Evolutionary conservation across 768 basidiomycete species (phyloP).

Genomic region (Russula olivacea): DNA sequence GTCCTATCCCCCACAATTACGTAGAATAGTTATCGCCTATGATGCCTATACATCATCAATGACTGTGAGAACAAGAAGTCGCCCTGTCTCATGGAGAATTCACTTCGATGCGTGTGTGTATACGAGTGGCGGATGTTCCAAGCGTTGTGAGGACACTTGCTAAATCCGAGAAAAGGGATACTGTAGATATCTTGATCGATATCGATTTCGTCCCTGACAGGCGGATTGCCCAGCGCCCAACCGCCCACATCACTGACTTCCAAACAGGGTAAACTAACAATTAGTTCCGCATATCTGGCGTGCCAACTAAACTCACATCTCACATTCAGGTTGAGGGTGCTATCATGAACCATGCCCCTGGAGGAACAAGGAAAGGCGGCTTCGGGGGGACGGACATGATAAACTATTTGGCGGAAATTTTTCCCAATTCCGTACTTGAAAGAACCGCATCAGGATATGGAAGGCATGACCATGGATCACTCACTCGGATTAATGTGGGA

Average conservation of each 20-base stretch:
- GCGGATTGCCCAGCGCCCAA: not conserved
- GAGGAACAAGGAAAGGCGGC: not conserved
- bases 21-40: not conserved
- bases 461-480: not conserved
- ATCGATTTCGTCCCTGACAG: not conserved
- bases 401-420: not conserved
- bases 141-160: not conserved
- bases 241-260: not conserved
- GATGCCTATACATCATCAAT: not conserved
- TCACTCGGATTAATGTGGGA: not conserved
- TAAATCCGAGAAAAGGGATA: not conserved
- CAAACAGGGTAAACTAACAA: not conserved
- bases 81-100: not conserved
- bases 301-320: not conserved
- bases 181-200: not conserved
- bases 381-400: not conserved
- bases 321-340: not conserved
- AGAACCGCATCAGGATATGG: not conserved
- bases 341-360: not conserved
- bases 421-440: not conserved
- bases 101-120: not conserved
- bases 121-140: not conserved
- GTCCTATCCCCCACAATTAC: conserved; percentile 18
- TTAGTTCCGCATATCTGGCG: not conserved
- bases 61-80: not conserved